Conservation (phyloP, 164 flowering plant species). For the Piper longum region DNA sequence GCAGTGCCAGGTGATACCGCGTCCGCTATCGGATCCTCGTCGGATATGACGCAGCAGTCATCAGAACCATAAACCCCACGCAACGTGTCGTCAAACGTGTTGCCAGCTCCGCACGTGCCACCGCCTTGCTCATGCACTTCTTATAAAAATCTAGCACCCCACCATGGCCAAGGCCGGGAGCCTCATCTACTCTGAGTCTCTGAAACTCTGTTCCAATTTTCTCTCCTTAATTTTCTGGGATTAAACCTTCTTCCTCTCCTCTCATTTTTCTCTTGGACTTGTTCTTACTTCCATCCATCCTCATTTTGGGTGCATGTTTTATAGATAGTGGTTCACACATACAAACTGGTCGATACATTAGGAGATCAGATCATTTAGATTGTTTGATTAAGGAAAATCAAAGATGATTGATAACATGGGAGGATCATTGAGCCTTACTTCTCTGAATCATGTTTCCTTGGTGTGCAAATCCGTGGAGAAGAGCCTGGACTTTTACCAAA, state of each 20-base stretch:
- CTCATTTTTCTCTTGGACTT: not conserved
- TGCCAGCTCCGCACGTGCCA: not conserved
- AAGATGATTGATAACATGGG: not conserved
- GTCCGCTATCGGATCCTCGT: not conserved
- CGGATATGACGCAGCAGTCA: not conserved
- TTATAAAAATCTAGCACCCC: not conserved
- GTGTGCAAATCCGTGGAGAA: constrained; percentile 30
- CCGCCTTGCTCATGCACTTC: not conserved
- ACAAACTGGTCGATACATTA: too few relatives aligned
- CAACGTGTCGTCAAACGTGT: not conserved
- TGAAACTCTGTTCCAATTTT: too few relatives aligned
- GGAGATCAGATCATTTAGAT: too few relatives aligned
- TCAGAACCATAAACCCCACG: not conserved
- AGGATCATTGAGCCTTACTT: constrained; percentile 18
- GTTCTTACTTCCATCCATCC: not conserved
- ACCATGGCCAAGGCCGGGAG: too few relatives aligned
- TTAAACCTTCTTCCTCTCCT: not conserved
- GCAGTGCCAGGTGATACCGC: not conserved
- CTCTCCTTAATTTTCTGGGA: too few relatives aligned
- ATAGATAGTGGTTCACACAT: not conserved
- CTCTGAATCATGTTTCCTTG: constrained; percentile 51
- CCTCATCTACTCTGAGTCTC: too few relatives aligned
- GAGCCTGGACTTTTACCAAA: constrained; percentile 34
- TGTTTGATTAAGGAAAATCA: not conserved
- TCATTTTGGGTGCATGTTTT: not conserved